These are phyloP conservation scores for Pythium sukuiense DNA, from an alignment of 352 stramenopile species.

Conservation along the genomic window DNA sequence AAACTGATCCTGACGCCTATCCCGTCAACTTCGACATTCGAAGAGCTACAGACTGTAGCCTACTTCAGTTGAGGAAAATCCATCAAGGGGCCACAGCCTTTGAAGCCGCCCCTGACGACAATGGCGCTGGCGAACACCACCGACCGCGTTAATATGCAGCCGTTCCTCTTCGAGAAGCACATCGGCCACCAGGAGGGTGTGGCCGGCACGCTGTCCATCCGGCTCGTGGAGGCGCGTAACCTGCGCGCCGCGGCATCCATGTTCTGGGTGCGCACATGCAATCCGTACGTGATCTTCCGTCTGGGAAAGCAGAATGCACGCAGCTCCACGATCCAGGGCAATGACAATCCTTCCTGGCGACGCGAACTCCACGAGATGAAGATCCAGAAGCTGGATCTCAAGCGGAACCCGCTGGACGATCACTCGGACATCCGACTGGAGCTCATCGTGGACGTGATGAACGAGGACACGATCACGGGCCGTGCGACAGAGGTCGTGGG, in stretches of 20 bases:
- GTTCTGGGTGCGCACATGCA: conserved; percentile 83
- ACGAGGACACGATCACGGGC: conserved; percentile 76
- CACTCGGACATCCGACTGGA: conserved; percentile 77
- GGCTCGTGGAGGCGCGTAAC: conserved; percentile 68
- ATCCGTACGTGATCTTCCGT: conserved; percentile 85
- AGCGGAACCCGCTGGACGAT: conserved; percentile 49
- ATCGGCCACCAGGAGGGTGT: conserved; percentile 71
- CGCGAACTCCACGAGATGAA: conserved; percentile 74
- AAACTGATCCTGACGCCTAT: conserved; percentile 11
- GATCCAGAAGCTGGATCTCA: conserved; percentile 67
- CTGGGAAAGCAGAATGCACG: conserved; percentile 67
- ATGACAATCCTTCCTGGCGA: conserved; percentile 77
- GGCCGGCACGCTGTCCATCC: conserved; percentile 68
- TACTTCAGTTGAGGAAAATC: neutral
- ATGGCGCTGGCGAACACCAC: conserved; percentile 35
- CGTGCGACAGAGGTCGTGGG: conserved; percentile 78
- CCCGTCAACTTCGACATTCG: conserved; percentile 33
- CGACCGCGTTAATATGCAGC: conserved; percentile 44
- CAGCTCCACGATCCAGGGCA: conserved; percentile 66
- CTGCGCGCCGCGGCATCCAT: conserved; percentile 70
- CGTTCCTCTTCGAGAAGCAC: conserved; percentile 83
- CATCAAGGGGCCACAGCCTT: neutral
- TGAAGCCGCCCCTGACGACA: neutral
- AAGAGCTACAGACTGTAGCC: conserved; percentile 16
- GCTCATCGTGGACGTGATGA: conserved; percentile 80